Conservation (phyloP, 345 rosid species). For the Salix caprea region DNA sequence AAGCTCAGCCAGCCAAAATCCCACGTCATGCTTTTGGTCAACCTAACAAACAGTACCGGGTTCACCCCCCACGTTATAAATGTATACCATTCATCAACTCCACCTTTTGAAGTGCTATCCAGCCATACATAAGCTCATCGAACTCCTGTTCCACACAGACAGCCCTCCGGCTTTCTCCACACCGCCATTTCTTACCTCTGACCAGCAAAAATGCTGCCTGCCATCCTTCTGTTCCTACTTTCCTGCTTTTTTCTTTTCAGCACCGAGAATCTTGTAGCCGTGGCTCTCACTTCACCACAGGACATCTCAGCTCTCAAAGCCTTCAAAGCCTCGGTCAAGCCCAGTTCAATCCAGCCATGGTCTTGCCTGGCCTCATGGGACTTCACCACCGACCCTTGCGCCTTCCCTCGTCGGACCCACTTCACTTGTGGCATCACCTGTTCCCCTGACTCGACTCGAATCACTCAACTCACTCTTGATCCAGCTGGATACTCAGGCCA, state of each 20-base stretch:
- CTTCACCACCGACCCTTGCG: constrained; percentile 62
- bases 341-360: constrained; percentile 49
- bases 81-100: not conserved
- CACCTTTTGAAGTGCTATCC: not conserved
- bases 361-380: constrained; percentile 73
- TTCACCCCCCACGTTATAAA: too few relatives aligned
- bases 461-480: constrained; percentile 69
- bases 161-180: not conserved
- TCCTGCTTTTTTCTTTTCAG: not conserved
- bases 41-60: not conserved
- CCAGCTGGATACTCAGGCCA: constrained; percentile 74
- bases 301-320: constrained; percentile 62
- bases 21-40: too few relatives aligned
- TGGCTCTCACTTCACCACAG: constrained; percentile 16
- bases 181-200: not conserved
- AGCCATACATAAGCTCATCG: constrained; percentile 2
- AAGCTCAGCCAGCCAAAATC: not conserved
- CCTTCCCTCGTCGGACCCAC: constrained; percentile 59
- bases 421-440: constrained; percentile 65
- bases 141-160: not conserved
- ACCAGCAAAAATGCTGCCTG: not conserved
- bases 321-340: constrained; percentile 51
- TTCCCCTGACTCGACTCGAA: constrained; percentile 45
- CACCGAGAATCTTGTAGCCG: not conserved
- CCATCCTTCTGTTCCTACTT: not conserved